Evolutionary conservation across 1,284 basidiomycete genomes (phyloP), one percentile per base, ranked within the genome.

Genomic region (Takashimella koratensis): DNA sequence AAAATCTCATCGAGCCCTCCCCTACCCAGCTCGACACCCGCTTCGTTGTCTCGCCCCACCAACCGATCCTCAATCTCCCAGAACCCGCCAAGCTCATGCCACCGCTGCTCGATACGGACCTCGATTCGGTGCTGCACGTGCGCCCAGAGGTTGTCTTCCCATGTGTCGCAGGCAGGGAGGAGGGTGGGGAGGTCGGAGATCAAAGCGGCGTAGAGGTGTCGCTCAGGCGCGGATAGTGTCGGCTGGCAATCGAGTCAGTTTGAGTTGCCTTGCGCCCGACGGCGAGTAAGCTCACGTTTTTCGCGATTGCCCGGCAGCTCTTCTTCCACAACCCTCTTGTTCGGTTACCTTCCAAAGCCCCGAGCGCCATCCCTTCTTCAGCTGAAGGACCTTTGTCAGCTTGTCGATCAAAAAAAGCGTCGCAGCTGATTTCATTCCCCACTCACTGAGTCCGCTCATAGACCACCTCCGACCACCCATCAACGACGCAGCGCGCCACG

Each of bases 101-200:
- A 68, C 40, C 65, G 58, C n/a, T 60, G 58, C 49, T 76, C 75
- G 43, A 77, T 56, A 44, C 71, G 56, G 16, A 60, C 85, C 72
- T 98, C 93, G 62, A 91, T 87, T 26, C 91, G 79, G 44, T 92
- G 81, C 64, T 86, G 87, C 53, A 95, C 80, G 62, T 91, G 86
- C 1, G 90, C 90, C 96, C 95, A 99, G 0, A 98, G 80, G 61
- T 92, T 85, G 68, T 98, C 95, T 70, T 94, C 88, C 93, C 94
- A 99, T 23, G 86, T 87, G 30, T 85, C 78, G 67, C 91, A 94
- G 3, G 88, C 86, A 0, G 85, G 81, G 2, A 82, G 67, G 10
- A 98, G 84, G 5, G 91, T 81, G 5, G 79, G 79, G 0, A 89
- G 83, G 4, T 95, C 92, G 3, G 93, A 93, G 0, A 86, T 86